phyloP scores from a whole-genome alignment of 805 yeast genomes.

The Lachancea nothofagi region DNA sequence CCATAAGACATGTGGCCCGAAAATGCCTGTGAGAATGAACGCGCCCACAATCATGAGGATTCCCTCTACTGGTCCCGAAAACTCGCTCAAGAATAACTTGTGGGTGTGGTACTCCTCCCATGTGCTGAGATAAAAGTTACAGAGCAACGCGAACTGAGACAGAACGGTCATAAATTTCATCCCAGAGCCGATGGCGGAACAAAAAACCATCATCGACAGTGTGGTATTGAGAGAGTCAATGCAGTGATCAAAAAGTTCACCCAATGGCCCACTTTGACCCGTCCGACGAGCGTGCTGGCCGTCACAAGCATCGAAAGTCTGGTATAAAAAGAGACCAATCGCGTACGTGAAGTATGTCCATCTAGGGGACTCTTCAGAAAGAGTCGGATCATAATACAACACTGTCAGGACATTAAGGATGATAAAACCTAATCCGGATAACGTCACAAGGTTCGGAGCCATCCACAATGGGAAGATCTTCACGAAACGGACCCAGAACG shows the following conservation, averaged over 20 bases:
- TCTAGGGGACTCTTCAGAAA: constrained; percentile 53
- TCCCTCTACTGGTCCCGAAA: constrained; percentile 96
- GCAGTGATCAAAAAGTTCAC: constrained; percentile 92
- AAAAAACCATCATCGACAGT: constrained; percentile 66
- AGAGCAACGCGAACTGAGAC: constrained; percentile 66
- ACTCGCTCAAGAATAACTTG: constrained; percentile 64
- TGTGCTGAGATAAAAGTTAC: constrained; percentile 82
- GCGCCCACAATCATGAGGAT: constrained; percentile 55
- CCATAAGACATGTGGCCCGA: constrained; percentile 67
- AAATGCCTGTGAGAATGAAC: constrained; percentile 56
- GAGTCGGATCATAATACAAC: constrained; percentile 66
- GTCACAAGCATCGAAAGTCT: constrained; percentile 94
- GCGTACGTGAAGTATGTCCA: constrained; percentile 80
- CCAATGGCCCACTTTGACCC: constrained; percentile 91
- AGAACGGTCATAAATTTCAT: constrained; percentile 54
- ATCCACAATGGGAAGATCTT: constrained; percentile 72
- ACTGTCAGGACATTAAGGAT: constrained; percentile 57
- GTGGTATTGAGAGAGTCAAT: constrained; percentile 73
- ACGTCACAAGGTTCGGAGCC: constrained; percentile 91
- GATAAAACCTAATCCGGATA: constrained; percentile 71
- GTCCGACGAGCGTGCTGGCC: constrained; percentile 94
- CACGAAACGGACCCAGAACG: constrained; percentile 75
- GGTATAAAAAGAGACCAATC: constrained; percentile 79
- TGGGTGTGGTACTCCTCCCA: constrained; percentile 97
- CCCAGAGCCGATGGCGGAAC: constrained; percentile 74